Base-by-base conservation (phyloP, 352 stramenopile genomes). In the Phytophthora kernoviae region DNA sequence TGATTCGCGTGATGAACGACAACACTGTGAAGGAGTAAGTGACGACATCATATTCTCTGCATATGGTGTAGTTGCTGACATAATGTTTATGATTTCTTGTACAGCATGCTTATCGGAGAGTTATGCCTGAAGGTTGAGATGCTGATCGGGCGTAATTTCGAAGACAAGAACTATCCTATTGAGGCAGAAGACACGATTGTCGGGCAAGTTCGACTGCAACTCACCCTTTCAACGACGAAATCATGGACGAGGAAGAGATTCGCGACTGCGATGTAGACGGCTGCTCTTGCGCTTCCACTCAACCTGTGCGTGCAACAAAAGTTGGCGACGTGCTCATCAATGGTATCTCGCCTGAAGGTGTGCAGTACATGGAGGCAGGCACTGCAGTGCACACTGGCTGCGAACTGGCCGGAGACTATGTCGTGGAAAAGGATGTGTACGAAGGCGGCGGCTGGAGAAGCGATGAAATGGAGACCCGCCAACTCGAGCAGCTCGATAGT, bases 221-320 rank as follows among this genome's bases (percentile, higher is more conserved):
- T 92, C 17, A 78, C 83, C 34, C 62, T 92, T 89, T 92, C 58
- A 92, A 92, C 59, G 83, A 92, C 65, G 77, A 90, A 62, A 83
- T 92, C 43, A 68, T 88, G 50, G 72, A 84, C 12, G 80, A 91
- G 15, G 65, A 86, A 24, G 80, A 84, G 26, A 73, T 81, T 24
- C 62, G 70, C 32, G 72, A 87, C 17, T 76, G 66, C 27, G 83
- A 92, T 47, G 68, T 89, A 8, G 83, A 92, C 49, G 70, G 85
- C 10, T 86, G 87, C 48, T 84, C 80, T 21, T 92, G 83, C 66
- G 67, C 77, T 26, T 87, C 69, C 41, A 68, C 73, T 41, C 61
- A 75, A 30, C 60, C 66, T n/a, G 70, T 81, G 26, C 83, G 80
- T 36, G 80, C 78, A 2, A 90, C 80, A 18, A 90, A 92, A 52